These are phyloP conservation scores for Fraxinus latifolia DNA, from an alignment of 305 asterid species.

Conservation along the genomic window DNA sequence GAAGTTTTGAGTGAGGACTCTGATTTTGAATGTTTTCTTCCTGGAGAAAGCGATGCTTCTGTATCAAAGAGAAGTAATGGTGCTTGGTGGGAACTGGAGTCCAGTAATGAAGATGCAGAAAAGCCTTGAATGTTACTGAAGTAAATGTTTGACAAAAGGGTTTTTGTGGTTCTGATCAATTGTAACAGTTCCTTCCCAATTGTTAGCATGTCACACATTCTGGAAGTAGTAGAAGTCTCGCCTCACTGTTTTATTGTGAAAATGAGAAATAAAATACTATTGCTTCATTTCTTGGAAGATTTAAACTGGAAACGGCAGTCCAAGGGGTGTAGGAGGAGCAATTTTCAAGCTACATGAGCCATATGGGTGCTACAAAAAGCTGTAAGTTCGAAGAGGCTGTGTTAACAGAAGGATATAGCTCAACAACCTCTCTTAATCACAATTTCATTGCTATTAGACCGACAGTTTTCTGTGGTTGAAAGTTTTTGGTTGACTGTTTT, in stretches of 20 bases:
- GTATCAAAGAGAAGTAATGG: conserved; percentile 32
- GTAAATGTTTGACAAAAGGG: neutral
- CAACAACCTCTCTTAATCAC: neutral
- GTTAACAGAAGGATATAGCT: neutral
- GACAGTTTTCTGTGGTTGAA: neutral
- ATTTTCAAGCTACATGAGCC: neutral
- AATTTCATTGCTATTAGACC: neutral
- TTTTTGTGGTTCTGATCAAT: neutral
- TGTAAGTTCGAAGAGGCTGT: neutral
- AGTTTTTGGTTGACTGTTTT: neutral
- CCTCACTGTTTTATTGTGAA: neutral
- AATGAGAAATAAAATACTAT: neutral
- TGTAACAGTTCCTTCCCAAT: neutral
- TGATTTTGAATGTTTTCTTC: conserved; percentile 37
- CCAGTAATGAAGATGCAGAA: conserved; percentile 17
- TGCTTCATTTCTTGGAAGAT: neutral
- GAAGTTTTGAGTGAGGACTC: conserved; percentile 45
- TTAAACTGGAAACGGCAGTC: neutral
- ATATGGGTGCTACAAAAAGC: neutral
- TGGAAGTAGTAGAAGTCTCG: neutral
- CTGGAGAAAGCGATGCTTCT: conserved; percentile 38
- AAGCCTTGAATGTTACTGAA: conserved; percentile 9
- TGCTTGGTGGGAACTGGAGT: conserved; percentile 68
- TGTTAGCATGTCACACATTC: neutral
- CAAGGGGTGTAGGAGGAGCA: neutral